phyloP scores from a whole-genome alignment of 169 alveolate genomes.

The Babesia ovis region DNA sequence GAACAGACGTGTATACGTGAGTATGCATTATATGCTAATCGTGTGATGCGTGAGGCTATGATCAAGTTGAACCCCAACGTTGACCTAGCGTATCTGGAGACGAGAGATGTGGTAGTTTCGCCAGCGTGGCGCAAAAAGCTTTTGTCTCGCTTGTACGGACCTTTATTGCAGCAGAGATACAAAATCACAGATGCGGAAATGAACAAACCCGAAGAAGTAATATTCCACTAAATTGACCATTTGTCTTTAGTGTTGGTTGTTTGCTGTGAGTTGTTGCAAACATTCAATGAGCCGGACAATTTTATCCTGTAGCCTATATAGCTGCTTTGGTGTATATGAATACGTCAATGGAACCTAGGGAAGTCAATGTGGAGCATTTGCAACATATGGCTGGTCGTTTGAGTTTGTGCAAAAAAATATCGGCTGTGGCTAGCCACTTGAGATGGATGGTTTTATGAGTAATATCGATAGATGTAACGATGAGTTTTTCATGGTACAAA shows the following conservation, averaged over 20 bases:
- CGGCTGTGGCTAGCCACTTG: too few species aligned
- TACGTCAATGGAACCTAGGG: too few species aligned
- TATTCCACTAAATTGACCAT: neutral
- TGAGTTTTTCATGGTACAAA: too few species aligned
- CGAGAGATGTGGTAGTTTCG: neutral
- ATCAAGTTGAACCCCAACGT: constrained; percentile 26
- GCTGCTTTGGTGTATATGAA: constrained; percentile 45
- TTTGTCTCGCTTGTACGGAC: constrained; percentile 15
- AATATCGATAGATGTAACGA: too few species aligned
- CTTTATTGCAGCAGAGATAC: neutral
- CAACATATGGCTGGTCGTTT: too few species aligned
- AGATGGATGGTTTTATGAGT: too few species aligned
- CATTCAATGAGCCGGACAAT: constrained; percentile 40
- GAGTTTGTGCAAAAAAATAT: too few species aligned
- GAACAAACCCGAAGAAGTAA: constrained; percentile 3
- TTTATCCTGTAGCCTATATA: constrained; percentile 50
- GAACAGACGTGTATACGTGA: constrained; percentile 9
- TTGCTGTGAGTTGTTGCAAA: constrained; percentile 30
- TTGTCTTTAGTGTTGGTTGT: constrained; percentile 5
- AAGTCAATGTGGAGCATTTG: too few species aligned
- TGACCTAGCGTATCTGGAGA: constrained; percentile 3
- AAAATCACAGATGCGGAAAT: constrained; percentile 4
- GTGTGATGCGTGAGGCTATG: constrained; percentile 25
- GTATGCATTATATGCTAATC: constrained; percentile 12
- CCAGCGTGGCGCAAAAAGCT: neutral